Conservation (phyloP, 2,329 filamentous ascomycete genomes). For the Ceratocystis ficicola region DNA sequence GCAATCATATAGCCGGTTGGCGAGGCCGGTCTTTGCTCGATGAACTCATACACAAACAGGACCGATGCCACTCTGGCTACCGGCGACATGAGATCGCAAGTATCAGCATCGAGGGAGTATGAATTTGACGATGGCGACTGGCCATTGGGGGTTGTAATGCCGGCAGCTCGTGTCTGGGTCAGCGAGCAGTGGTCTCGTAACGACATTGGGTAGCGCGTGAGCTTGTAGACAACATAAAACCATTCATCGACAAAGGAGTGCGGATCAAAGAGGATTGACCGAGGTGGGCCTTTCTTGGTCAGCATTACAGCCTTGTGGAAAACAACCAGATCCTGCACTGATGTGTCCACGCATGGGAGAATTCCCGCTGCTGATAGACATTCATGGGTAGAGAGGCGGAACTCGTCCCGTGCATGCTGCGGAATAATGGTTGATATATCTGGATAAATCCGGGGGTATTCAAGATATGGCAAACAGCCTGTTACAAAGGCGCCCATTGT, state of each 20-base stretch:
- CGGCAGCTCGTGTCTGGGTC: constrained; percentile 17
- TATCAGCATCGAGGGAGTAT: background rate
- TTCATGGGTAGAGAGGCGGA: constrained; percentile 9
- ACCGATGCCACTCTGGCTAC: constrained; percentile 12
- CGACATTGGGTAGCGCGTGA: constrained; percentile 20
- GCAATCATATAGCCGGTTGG: constrained; percentile 17
- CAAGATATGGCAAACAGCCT: constrained; percentile 19
- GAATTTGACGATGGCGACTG: background rate
- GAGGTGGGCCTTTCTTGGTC: constrained; percentile 15
- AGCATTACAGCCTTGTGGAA: constrained; percentile 17
- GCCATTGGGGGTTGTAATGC: constrained; percentile 12
- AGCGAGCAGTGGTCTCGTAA: constrained; percentile 20
- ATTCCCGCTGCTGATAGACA: constrained; percentile 14
- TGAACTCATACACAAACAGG: constrained; percentile 20
- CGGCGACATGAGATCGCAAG: constrained; percentile 17
- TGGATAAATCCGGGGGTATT: constrained; percentile 20
- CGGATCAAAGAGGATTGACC: constrained; percentile 18
- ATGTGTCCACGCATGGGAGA: constrained; percentile 15
- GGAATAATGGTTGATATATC: constrained; percentile 19
- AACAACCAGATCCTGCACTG: constrained; percentile 17
- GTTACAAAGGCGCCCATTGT: constrained; percentile 19
- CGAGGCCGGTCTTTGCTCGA: constrained; percentile 18
- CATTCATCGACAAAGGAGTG: constrained; percentile 20
- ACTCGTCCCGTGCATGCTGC: background rate
- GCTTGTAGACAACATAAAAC: constrained; percentile 17